Base-by-base conservation (phyloP, 257 asterid genomes). In the Ehretia macrophylla region DNA sequence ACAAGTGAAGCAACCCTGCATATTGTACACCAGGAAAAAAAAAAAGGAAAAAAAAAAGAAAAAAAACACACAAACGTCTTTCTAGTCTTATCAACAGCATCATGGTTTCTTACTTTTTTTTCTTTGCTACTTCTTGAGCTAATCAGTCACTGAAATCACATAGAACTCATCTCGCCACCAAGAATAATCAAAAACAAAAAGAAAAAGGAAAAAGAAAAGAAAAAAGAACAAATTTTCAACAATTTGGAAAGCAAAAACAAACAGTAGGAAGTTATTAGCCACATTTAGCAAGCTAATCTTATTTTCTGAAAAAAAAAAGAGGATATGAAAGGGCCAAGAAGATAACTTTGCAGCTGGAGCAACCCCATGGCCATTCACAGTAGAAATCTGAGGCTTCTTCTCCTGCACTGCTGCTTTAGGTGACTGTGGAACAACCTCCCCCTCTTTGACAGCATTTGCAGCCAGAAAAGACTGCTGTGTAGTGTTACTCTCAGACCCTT, bases 341-440 rank as follows among this genome's bases (percentile, higher is more conserved):
- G 45, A 42, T 48, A 10, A 76, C 83, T 77, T 77, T 32, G 78
- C 72, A 55, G 75, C 73, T 22, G 75, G 79, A 56, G 76, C 35
- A 27, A 39, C 66, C 16, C 65, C 70, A 63, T 72, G 77, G 5
- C 55, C 62, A 67, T 58, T 57, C 10, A 55, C 58, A 60, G 56
- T 56, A 56, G 76, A 66, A 54, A 21, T 27, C 35, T 10, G 47
- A 42, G 47, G 50, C 70, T 73, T 70, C 62, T 73, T 73, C 73
- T 74, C 83, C 67, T 53, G 72, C 12, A 42, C 47, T 10, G 58
- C 54, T 44, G 58, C 54, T 44, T 52, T 63, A 39, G 72, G 74
- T 16, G 75, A 68, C 40, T 55, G 76, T 18, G 71, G 72, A 10
- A 58, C 47, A 42, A 10, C 47, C 11, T 5, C 47, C 5, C 59